phyloP scores from a whole-genome alignment of 805 yeast genomes.

The Pichia thaimueangensis region DNA sequence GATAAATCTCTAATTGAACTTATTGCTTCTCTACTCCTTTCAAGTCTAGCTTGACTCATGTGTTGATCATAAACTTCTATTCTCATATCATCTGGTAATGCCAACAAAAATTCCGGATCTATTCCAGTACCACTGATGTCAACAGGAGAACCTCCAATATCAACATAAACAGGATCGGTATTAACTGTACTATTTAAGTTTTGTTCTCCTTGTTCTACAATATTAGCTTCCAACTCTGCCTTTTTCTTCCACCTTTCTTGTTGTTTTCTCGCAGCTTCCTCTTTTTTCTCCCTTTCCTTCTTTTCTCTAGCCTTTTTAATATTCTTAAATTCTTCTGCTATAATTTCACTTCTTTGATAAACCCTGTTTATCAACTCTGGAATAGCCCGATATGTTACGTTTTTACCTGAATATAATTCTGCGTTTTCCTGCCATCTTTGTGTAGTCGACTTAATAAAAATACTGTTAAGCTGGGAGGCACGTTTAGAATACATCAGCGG shows the following conservation, averaged over 20 bases:
- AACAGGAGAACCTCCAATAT: slow-evolving; percentile 69
- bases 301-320: slow-evolving; percentile 21
- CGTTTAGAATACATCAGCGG: slow-evolving; percentile 11
- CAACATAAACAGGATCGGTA: slow-evolving; percentile 56
- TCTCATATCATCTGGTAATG: slow-evolving; percentile 87
- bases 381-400: slow-evolving; percentile 21
- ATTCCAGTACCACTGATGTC: slow-evolving; percentile 87
- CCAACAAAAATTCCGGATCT: slow-evolving; percentile 85
- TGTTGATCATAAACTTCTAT: slow-evolving; percentile 89
- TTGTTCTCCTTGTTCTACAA: slow-evolving; percentile 26
- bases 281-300: slow-evolving; percentile 17
- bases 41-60: slow-evolving; percentile 64
- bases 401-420: slow-evolving; percentile 38
- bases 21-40: slow-evolving; percentile 21
- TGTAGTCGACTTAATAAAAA: slow-evolving; percentile 33
- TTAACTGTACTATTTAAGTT: slow-evolving; percentile 16
- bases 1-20: slow-evolving; percentile 7
- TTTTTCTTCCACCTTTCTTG: slow-evolving; percentile 30
- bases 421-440: slow-evolving; percentile 66
- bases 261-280: slow-evolving; percentile 26
- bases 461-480: slow-evolving; percentile 16
- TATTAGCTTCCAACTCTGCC: not conserved
- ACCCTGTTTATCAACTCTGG: slow-evolving; percentile 44
- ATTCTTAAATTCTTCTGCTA: slow-evolving; percentile 25
- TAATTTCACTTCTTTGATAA: slow-evolving; percentile 35